These are phyloP conservation scores for Tuber brumale DNA, from an alignment of 495 filamentous ascomycete genomes.

Conservation along the genomic window DNA sequence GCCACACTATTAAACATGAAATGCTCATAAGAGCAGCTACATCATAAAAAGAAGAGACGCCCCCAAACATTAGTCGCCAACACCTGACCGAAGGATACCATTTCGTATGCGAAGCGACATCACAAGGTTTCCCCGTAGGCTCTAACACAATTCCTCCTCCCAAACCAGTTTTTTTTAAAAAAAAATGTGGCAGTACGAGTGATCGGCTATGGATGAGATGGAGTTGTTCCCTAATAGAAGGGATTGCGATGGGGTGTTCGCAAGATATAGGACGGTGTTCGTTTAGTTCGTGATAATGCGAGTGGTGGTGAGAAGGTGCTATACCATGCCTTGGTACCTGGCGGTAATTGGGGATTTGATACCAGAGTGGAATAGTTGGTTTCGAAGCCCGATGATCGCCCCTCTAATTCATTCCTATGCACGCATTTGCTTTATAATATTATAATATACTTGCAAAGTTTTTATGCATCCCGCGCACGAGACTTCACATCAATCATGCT, in stretches of 20 bases:
- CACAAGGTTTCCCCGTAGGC: neutral
- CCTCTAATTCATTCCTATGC: neutral
- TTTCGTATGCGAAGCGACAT: neutral
- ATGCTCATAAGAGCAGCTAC: neutral
- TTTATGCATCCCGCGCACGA: neutral
- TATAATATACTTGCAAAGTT: neutral
- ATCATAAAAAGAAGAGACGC: neutral
- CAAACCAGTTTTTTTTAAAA: neutral
- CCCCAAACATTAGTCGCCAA: neutral
- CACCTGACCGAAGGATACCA: neutral
- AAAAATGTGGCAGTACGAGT: neutral
- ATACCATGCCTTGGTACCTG: neutral
- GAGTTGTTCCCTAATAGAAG: neutral
- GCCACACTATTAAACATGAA: neutral
- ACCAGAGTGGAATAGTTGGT: neutral
- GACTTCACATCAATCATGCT: neutral
- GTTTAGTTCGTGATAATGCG: neutral
- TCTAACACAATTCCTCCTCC: neutral
- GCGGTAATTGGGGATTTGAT: neutral
- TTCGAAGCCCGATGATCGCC: neutral
- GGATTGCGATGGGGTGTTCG: neutral
- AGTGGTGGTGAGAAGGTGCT: neutral
- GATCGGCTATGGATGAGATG: neutral
- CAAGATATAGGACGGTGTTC: neutral
- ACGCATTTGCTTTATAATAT: too few relatives aligned